Evolutionary conservation across 2,329 filamentous ascomycete species (phyloP), one percentile per base, ranked within the genome.

Genomic region (Pochonia chlamydosporia): DNA sequence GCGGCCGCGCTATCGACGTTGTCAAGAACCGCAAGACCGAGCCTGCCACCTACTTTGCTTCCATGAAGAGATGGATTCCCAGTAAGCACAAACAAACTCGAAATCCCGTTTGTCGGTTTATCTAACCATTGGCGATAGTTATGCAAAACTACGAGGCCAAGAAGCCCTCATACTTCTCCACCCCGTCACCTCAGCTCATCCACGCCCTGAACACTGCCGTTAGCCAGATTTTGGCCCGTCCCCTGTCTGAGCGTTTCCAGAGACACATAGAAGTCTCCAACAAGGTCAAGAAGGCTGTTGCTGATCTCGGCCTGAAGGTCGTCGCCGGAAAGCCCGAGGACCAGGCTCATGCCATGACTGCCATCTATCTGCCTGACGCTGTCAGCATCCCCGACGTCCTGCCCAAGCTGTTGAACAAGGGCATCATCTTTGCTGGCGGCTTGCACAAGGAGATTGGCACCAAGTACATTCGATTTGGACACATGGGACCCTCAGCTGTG

Each of bases 81-180:
- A 93, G 85, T 89, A 75, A 60, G 79, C n/a, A n/a, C n/a, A 69
- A 9, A 30, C 2, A 16, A 14, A 20, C 20, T 5, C 28, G 26
- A 18, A 18, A 11, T 9, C 18, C 13, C 4, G 35, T 14, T 16
- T 18, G 31, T 21, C n/a, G 8, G 23, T 25, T 21, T 11, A 9
- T 35, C 49, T 53, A 37, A 52, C 35, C 35, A 18, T 10, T 14
- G 13, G 23, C n/a, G 14, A 21, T 23, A 88, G 86, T 99, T 69
- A 97, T 99, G 92, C 84, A 93, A 73, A 97, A 96, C 73, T 99
- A 99, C 70, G 93, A 99, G 73, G 89, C 89, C 54, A 89, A 91
- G 75, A 99, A 97, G 74, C 82, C 93, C 31, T 95, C 90, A 2
- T 99, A 99, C 76, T 99, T 99, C 63, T 93, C 93, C 31, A 99